Base-by-base conservation (phyloP, 352 stramenopile species). In the Globisporangium yorkense region DNA sequence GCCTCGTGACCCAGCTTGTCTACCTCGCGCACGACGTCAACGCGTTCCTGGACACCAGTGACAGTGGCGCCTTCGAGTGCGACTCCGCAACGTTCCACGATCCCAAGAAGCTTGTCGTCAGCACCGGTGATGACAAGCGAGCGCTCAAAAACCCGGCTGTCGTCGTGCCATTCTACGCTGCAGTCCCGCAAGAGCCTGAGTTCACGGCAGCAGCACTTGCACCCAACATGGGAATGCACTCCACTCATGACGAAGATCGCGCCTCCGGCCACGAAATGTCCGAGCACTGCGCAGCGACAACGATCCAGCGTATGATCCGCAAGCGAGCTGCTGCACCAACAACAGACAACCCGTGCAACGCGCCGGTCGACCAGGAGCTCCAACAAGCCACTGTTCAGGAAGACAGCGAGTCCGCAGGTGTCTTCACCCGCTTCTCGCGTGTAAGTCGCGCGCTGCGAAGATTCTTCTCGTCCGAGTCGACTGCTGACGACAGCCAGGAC, bases 291-390 rank as follows among this genome's bases (percentile, higher is more conserved):
- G 50, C 50, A 9, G 50, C 50, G 18, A 45, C n/a, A 18, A 44
- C n/a, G 13, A 55, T 55, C 50, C 50, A 55, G 35, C 50, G 50
- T 16, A 27, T 55, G 50, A n/a, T 55, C 31, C 50, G 31, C 29
- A 8, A 8, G 8, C 50, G 50, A 16, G 27, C 33, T n/a, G n/a
- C 33, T 37, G 5, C 33, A 37, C 6, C 50, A 41, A 15, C 35
- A 55, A 4, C 16, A 20, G 9, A 2, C 16, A 20, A 2, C 15
- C 6, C 41, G 41, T 7, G 20, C 50, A 55, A 16, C 10, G 13
- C 18, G 2, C 13, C 33, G 31, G 18, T 12, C n/a, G 13, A 29
- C 1, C 16, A 55, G 2, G 7, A 55, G 31, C 45, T 24, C 5
- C 7, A 35, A 31, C 15, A 20, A 47, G 20, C 16, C 41, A 2